Evolutionary conservation across 805 yeast species (phyloP).

Genomic region (Starmerella floricola): DNA sequence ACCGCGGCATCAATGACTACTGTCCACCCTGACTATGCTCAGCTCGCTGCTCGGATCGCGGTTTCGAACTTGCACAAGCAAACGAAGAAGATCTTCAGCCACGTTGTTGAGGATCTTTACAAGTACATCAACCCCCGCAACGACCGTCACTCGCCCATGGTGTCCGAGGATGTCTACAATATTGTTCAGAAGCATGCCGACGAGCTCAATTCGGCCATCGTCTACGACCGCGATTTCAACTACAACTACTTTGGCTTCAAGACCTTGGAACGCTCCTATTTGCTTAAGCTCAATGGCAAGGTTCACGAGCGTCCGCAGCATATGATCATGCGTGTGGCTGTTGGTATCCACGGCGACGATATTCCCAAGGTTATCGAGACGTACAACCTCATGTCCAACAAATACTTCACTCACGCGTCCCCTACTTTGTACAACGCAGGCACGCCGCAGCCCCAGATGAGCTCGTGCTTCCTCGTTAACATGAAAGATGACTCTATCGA

Average conservation of each 20-base stretch:
- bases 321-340: constrained; percentile 77
- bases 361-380: constrained; percentile 62
- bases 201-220: constrained; percentile 59
- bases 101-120: constrained; percentile 61
- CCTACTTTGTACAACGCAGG: constrained; percentile 94
- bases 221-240: constrained; percentile 62
- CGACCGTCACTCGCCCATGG: constrained; percentile 52
- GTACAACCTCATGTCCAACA: constrained; percentile 73
- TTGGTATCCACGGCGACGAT: constrained; percentile 74
- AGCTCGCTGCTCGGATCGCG: constrained; percentile 89
- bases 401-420: constrained; percentile 85
- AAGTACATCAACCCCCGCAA: constrained; percentile 73
- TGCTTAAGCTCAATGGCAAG: constrained; percentile 49
- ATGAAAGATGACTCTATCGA: constrained; percentile 93
- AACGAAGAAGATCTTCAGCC: constrained; percentile 75
- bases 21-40: constrained; percentile 94
- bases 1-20: constrained; percentile 97
- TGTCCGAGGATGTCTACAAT: constrained; percentile 52
- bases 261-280: constrained; percentile 80
- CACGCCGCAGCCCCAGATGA: constrained; percentile 69
- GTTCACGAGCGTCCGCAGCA: constrained; percentile 90
- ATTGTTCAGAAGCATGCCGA: constrained; percentile 53
- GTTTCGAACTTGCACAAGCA: constrained; percentile 89
- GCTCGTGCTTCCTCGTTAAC: constrained; percentile 84
- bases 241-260: constrained; percentile 81